Percentiles rank a stretch among this genome's conserved stretches.
These are phyloP conservation scores for Cyclanthera cordifolia DNA, from an alignment of 306 rosid species.

Conservation along the genomic window DNA sequence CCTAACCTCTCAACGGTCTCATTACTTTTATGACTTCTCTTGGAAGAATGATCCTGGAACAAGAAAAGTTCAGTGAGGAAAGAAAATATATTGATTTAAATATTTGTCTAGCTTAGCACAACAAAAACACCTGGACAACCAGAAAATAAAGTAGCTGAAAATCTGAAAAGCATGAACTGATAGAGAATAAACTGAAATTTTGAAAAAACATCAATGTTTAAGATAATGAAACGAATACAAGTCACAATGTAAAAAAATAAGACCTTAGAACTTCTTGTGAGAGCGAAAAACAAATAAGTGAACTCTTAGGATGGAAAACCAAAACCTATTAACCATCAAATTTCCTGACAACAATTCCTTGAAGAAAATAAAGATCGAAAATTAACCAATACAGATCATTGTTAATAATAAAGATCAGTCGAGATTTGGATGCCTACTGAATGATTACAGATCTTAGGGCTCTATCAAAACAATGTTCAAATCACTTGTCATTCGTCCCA, in stretches of 20 bases:
- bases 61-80: constrained; percentile 16
- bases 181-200: neutral
- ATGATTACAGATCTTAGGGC: neutral
- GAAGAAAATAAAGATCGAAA: neutral
- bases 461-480: neutral
- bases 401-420: neutral
- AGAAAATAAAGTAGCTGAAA: constrained; percentile 11
- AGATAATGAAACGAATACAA: no score
- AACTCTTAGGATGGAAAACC: neutral
- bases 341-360: neutral
- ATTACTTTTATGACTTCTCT: constrained; percentile 24
- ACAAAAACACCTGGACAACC: constrained; percentile 9
- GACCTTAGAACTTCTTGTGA: neutral
- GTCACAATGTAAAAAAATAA: neutral
- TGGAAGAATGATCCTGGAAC: constrained; percentile 38
- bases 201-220: neutral
- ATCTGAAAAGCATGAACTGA: neutral
- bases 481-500: neutral
- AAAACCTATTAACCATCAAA: neutral
- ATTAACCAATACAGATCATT: neutral
- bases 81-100: neutral
- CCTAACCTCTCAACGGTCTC: constrained; percentile 27
- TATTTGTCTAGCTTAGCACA: constrained; percentile 7
- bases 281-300: neutral
- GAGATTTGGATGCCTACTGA: neutral